phyloP scores from a whole-genome alignment of 495 filamentous ascomycete species.

The Trichoderma parareesei region DNA sequence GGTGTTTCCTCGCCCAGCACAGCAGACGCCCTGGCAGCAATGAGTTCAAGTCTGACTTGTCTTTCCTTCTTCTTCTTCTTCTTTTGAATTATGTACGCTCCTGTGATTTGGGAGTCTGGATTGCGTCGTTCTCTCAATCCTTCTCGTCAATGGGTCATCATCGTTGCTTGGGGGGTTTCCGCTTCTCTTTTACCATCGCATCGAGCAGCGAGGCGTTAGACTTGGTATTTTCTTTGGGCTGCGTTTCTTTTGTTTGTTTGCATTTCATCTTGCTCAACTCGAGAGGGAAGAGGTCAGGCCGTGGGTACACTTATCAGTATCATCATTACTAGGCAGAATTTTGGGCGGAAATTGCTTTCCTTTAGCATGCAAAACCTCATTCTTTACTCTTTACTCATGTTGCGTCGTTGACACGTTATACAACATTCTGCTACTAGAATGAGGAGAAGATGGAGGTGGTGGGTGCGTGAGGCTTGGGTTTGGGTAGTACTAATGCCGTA shows the following conservation, averaged over 20 bases:
- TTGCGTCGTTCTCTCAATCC: neutral
- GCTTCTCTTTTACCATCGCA: conserved; percentile 6
- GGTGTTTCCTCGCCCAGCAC: conserved; percentile 73
- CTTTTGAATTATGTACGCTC: neutral
- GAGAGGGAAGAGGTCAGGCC: neutral
- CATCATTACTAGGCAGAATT: neutral
- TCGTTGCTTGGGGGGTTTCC: neutral
- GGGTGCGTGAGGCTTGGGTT: too few species aligned
- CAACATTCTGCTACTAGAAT: neutral
- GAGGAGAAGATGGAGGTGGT: too few species aligned
- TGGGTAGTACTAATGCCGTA: too few species aligned
- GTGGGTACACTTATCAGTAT: neutral
- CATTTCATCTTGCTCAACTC: too few species aligned
- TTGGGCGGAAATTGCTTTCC: neutral
- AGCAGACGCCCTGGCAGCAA: conserved; percentile 47
- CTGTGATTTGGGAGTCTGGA: conserved; percentile 6
- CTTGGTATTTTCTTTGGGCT: neutral
- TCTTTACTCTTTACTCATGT: neutral
- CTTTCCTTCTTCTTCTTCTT: neutral
- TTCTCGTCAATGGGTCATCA: conserved; percentile 1
- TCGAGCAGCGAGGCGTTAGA: conserved; percentile 13
- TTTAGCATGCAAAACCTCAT: neutral
- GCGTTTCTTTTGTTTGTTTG: neutral
- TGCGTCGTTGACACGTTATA: neutral
- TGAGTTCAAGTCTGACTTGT: conserved; percentile 15